Percentiles rank a stretch among this genome's conserved stretches.
Conservation (phyloP, 805 yeast genomes). For the Candida stauntonica region DNA sequence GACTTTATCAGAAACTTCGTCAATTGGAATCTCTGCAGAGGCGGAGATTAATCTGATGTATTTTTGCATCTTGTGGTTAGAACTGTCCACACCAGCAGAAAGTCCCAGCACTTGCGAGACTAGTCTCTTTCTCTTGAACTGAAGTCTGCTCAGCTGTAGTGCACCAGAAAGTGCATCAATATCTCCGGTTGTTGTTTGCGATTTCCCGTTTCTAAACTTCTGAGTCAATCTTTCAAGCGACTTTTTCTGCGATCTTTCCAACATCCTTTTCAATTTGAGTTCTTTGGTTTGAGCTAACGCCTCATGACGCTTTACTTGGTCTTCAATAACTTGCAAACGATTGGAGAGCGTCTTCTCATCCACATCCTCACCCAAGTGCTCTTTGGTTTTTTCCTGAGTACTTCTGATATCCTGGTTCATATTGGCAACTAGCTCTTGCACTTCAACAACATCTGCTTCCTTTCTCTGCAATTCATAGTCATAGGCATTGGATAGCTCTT, state of each 20-base stretch:
- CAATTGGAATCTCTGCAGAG: conserved; percentile 62
- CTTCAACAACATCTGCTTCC: conserved; percentile 49
- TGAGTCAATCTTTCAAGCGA: conserved; percentile 11
- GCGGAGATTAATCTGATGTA: conserved; percentile 65
- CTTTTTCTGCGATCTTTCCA: conserved; percentile 30
- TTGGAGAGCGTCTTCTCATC: conserved; percentile 13
- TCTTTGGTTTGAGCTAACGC: conserved; percentile 23
- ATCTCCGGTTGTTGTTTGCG: background rate
- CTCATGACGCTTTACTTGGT: conserved; percentile 21
- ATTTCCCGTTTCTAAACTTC: background rate
- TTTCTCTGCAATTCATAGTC: conserved; percentile 51
- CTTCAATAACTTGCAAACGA: conserved; percentile 10
- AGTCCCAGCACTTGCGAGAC: conserved; percentile 32
- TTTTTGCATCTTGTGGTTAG: conserved; percentile 53
- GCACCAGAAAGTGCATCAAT: conserved; percentile 22
- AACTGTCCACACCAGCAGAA: conserved; percentile 27
- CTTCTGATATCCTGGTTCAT: conserved; percentile 39
- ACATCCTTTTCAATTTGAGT: conserved; percentile 22
- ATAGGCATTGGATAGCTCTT: conserved; percentile 46
- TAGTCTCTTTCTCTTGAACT: conserved; percentile 36
- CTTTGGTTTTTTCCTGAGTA: conserved; percentile 25
- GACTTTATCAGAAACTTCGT: conserved; percentile 62
- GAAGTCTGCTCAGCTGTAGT: conserved; percentile 37
- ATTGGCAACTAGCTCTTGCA: conserved; percentile 37
- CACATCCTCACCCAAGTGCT: conserved; percentile 18